A percentile compares a stretch with the other conserved stretches of the same genome.
phyloP scores from a whole-genome alignment of 768 basidiomycete species.

The Mycena galopus region DNA sequence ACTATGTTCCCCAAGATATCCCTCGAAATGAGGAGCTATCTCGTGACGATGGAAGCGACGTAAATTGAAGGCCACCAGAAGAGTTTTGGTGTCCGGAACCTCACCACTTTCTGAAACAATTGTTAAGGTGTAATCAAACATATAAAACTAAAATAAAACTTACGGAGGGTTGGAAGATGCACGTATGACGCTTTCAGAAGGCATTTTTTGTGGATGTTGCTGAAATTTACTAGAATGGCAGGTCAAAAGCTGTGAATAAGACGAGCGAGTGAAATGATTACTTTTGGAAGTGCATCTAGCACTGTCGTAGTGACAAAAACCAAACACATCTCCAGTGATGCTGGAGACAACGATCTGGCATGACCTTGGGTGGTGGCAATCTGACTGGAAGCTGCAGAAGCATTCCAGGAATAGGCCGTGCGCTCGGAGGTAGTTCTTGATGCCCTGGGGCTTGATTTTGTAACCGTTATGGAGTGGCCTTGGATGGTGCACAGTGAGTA shows the following conservation, averaged over 20 bases:
- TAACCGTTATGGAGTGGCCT: background rate
- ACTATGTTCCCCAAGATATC: background rate
- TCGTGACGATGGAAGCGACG: background rate
- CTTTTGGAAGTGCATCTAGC: slow-evolving; percentile 1
- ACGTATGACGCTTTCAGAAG: background rate
- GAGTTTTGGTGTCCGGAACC: background rate
- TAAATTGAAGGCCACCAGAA: background rate
- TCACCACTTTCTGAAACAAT: background rate
- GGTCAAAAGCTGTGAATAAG: background rate
- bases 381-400: background rate
- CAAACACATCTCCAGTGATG: background rate
- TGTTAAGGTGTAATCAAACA: background rate
- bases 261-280: background rate
- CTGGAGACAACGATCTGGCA: background rate
- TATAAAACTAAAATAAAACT: background rate
- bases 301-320: slow-evolving; percentile 1
- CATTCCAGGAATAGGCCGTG: background rate
- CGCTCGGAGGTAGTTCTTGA: background rate
- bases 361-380: background rate
- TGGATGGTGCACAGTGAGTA: background rate
- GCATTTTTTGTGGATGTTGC: background rate
- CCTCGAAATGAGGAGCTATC: background rate
- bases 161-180: background rate
- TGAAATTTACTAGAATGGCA: background rate
- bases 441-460: background rate